Percentiles rank a stretch among this genome's conserved stretches.
Conservation (phyloP, 1,284 basidiomycete species). For the Trametes polyzona region DNA sequence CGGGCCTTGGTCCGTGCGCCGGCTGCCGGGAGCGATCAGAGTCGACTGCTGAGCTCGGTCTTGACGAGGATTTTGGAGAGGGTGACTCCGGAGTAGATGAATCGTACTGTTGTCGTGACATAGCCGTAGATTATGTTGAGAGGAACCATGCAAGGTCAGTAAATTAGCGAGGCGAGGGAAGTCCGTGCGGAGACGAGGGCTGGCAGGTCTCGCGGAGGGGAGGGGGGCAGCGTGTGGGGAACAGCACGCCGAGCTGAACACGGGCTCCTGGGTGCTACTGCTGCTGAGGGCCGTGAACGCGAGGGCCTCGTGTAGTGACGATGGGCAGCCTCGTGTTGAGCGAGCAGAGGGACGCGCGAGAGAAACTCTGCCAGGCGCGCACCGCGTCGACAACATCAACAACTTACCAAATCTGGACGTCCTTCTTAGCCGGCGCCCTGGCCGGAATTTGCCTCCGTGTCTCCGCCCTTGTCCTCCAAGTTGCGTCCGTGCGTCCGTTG, state of each 20-base stretch:
- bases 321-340: conserved; percentile 40
- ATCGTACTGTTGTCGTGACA: conserved; percentile 40
- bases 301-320: conserved; percentile 40
- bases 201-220: conserved; percentile 29
- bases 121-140: conserved; percentile 34
- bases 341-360: conserved; percentile 31
- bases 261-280: conserved; percentile 33
- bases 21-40: conserved; percentile 24
- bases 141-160: conserved; percentile 33
- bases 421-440: conserved; percentile 20
- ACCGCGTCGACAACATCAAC: conserved; percentile 29
- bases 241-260: conserved; percentile 34
- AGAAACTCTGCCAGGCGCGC: conserved; percentile 13
- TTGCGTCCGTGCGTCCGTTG: conserved; percentile 12
- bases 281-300: conserved; percentile 38
- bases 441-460: conserved; percentile 27
- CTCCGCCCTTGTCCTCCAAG: conserved; percentile 6
- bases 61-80: conserved; percentile 34
- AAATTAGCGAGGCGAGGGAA: conserved; percentile 26
- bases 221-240: conserved; percentile 26
- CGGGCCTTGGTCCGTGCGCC: conserved; percentile 30
- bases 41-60: conserved; percentile 29
- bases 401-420: conserved; percentile 28
- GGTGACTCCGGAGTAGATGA: conserved; percentile 30
- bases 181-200: conserved; percentile 33